Base-by-base conservation (phyloP, 1,139 yeast genomes). In the Scheffersomyces segobiensis region DNA sequence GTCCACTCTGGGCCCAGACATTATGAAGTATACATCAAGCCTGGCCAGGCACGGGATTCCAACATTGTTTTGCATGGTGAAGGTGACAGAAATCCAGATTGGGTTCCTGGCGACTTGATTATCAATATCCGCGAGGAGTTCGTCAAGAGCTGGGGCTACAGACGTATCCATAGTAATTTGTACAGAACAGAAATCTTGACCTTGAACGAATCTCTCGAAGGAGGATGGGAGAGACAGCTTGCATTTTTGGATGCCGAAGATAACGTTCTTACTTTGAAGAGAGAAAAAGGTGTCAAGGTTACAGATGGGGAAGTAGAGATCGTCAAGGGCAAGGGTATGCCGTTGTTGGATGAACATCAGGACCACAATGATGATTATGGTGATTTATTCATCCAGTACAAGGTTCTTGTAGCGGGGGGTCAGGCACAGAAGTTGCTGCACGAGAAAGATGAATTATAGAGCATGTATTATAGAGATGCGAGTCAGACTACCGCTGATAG, bases 241-340 rank as follows among this genome's bases (percentile, higher is more conserved):
- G 83, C 82, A 51, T 88, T 87, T 63, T 82, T 95, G 58, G 97
- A 90, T 69, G 76, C 76, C 19, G 82, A 81, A 49, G 85, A 84
- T 58, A 75, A 78, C 39, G 76, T 70, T 12, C 67, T 92, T 20
- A 73, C 68, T 0, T 58, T 93, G 22, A 62, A 75, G 42, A 81
- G 97, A 62, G 68, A 67, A 0, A 61, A 67, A 3, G 93, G 93
- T 20, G 74, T 74, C 52, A 68, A 80, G 17, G 86, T 90, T 1
- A 63, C 76, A 53, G 78, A 87, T 67, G 96, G 96, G 3, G 90
- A 91, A 64, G 78, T 90, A 12, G 97, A 95, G 71, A 71, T 80
- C 4, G 63, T 93, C 46, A 75, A 78, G 61, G 93, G 90, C 17
- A 87, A 84, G 67, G 99, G 99, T 46, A 92, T 95, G 98, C 98